Percentiles rank a stretch among this genome's conserved stretches.
These are phyloP conservation scores for Sclerotinia sclerotiorum DNA, from an alignment of 2,329 filamentous ascomycete species.

Conservation along the genomic window DNA sequence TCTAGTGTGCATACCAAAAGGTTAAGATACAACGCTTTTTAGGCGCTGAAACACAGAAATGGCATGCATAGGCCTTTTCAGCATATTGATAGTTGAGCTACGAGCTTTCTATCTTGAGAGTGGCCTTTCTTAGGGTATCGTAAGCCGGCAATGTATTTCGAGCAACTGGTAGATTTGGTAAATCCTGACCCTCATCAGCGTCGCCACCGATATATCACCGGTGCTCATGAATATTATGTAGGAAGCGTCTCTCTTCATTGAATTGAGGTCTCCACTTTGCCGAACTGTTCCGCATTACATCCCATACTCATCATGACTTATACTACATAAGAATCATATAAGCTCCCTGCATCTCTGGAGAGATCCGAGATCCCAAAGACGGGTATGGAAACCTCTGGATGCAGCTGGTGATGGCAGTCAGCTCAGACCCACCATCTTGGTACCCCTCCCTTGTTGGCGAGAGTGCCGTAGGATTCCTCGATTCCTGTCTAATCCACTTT, in stretches of 20 bases:
- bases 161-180: neutral
- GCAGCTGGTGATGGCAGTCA: constrained; percentile 17
- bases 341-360: neutral
- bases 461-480: constrained; percentile 11
- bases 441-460: neutral
- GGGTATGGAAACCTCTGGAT: constrained; percentile 18
- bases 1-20: neutral
- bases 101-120: neutral
- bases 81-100: neutral
- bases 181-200: neutral
- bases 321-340: neutral
- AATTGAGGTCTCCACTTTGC: neutral
- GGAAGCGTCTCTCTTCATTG: neutral
- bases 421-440: constrained; percentile 19
- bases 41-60: neutral
- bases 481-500: constrained; percentile 19
- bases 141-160: neutral
- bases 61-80: neutral
- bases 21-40: neutral
- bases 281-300: neutral
- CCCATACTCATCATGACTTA: neutral
- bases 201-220: constrained; percentile 2
- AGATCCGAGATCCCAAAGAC: neutral
- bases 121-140: neutral
- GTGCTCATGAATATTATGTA: neutral